phyloP scores from a whole-genome alignment of 768 basidiomycete genomes.

The Galerina marginata region DNA sequence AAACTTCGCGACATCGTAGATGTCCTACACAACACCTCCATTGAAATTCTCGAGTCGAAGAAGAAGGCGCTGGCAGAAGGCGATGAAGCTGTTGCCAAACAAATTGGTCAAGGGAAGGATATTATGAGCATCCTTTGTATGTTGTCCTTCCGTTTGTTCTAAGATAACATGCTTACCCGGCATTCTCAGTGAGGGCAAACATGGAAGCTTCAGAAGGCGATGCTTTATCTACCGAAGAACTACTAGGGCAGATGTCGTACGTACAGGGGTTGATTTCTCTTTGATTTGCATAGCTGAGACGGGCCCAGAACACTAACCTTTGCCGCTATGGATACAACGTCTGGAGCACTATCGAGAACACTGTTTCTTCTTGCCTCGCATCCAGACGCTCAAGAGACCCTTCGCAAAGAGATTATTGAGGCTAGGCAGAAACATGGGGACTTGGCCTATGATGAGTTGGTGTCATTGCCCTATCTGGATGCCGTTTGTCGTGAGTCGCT shows the following conservation, averaged over 20 bases:
- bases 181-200: slow-evolving; percentile 41
- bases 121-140: slow-evolving; percentile 53
- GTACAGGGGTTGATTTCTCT: slow-evolving; percentile 4
- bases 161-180: background rate
- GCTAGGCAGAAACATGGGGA: slow-evolving; percentile 29
- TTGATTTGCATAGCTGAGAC: no score
- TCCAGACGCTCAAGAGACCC: slow-evolving; percentile 39
- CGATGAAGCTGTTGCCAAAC: slow-evolving; percentile 34
- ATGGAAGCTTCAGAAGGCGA: slow-evolving; percentile 37
- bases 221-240: slow-evolving; percentile 37
- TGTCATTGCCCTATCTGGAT: slow-evolving; percentile 37
- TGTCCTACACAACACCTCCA: slow-evolving; percentile 39
- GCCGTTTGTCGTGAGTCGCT: slow-evolving; percentile 41
- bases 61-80: slow-evolving; percentile 38
- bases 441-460: slow-evolving; percentile 36
- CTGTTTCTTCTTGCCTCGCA: slow-evolving; percentile 29
- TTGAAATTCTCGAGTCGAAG: slow-evolving; percentile 43
- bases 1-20: slow-evolving; percentile 38
- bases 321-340: slow-evolving; percentile 36
- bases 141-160: slow-evolving; percentile 11
- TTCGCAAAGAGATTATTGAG: slow-evolving; percentile 30
- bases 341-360: slow-evolving; percentile 32
- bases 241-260: slow-evolving; percentile 41
- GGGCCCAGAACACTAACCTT: slow-evolving; percentile 29
- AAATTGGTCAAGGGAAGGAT: slow-evolving; percentile 47